phyloP scores from a whole-genome alignment of 1,284 basidiomycete genomes.

The Coniophora puteana region DNA sequence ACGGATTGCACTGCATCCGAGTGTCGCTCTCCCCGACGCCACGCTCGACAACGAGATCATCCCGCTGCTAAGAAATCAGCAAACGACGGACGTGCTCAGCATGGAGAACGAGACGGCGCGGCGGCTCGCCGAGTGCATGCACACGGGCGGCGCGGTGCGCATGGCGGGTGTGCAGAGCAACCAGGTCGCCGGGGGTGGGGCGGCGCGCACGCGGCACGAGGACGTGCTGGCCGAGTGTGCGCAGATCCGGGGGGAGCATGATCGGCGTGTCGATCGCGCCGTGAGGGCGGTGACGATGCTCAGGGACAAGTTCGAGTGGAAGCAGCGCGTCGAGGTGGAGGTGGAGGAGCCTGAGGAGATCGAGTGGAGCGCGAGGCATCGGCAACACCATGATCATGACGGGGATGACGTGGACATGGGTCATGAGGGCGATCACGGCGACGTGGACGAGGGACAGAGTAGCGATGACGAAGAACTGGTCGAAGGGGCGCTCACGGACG shows the following conservation, averaged over 20 bases:
- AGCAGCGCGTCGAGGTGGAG: constrained; percentile 65
- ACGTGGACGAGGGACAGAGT: constrained; percentile 36
- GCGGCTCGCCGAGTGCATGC: constrained; percentile 62
- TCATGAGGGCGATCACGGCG: constrained; percentile 29
- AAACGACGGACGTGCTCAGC: constrained; percentile 67
- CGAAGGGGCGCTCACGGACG: constrained; percentile 28
- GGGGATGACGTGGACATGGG: constrained; percentile 15
- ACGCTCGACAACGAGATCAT: constrained; percentile 70
- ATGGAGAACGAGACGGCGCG: constrained; percentile 67
- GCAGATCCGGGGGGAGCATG: constrained; percentile 63
- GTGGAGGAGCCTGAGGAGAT: constrained; percentile 73
- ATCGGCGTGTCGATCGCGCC: constrained; percentile 67
- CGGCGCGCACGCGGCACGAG: constrained; percentile 21
- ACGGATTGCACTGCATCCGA: constrained; percentile 63
- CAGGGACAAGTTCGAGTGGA: constrained; percentile 75
- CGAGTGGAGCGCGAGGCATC: constrained; percentile 55
- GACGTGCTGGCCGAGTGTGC: constrained; percentile 65
- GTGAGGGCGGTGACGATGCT: constrained; percentile 69
- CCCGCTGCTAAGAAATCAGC: constrained; percentile 69
- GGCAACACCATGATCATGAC: constrained; percentile 18
- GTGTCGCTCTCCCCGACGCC: constrained; percentile 49
- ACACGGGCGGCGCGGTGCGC: constrained; percentile 54
- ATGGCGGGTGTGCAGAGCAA: constrained; percentile 33
- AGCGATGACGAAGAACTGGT: constrained; percentile 33
- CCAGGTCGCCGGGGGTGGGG: constrained; percentile 10